Conservation (phyloP, 192 early-diverging fungal genomes). For the Coemansia sp. region DNA sequence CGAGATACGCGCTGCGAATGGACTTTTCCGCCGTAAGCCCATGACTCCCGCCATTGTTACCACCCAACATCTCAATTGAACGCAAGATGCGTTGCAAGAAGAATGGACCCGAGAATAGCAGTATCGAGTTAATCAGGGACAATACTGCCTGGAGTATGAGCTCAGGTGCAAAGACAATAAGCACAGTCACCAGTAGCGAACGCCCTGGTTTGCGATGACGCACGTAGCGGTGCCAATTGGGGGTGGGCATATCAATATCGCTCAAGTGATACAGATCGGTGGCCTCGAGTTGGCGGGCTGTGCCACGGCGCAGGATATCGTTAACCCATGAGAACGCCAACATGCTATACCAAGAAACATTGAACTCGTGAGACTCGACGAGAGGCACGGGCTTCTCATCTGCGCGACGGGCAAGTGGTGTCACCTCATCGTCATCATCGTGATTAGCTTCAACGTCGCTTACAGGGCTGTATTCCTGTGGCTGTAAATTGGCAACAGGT, state of each 20-base stretch:
- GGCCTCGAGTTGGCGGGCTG: slow-evolving; percentile 53
- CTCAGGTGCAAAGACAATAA: slow-evolving; percentile 42
- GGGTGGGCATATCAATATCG: slow-evolving; percentile 48
- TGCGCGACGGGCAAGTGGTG: slow-evolving; percentile 22
- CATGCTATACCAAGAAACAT: slow-evolving; percentile 20
- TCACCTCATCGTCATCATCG: background rate
- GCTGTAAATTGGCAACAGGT: background rate
- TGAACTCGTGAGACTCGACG: slow-evolving; percentile 32
- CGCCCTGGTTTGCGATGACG: slow-evolving; percentile 15
- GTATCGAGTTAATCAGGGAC: slow-evolving; percentile 19
- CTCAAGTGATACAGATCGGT: slow-evolving; percentile 62
- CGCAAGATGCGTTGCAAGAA: slow-evolving; percentile 60
- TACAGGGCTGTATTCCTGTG: background rate
- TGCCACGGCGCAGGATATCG: slow-evolving; percentile 58
- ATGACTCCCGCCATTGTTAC: slow-evolving; percentile 21
- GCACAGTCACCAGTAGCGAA: slow-evolving; percentile 33
- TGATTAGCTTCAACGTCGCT: background rate
- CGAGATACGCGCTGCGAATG: slow-evolving; percentile 53
- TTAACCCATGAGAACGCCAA: slow-evolving; percentile 62
- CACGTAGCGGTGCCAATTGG: slow-evolving; percentile 35
- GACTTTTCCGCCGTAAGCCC: slow-evolving; percentile 18
- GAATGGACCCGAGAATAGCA: slow-evolving; percentile 58
- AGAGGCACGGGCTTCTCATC: slow-evolving; percentile 18
- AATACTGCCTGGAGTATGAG: slow-evolving; percentile 44
- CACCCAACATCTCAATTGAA: slow-evolving; percentile 50